These are phyloP conservation scores for Monosporascus sp. DNA, from an alignment of 2,329 filamentous ascomycete species.

Conservation along the genomic window DNA sequence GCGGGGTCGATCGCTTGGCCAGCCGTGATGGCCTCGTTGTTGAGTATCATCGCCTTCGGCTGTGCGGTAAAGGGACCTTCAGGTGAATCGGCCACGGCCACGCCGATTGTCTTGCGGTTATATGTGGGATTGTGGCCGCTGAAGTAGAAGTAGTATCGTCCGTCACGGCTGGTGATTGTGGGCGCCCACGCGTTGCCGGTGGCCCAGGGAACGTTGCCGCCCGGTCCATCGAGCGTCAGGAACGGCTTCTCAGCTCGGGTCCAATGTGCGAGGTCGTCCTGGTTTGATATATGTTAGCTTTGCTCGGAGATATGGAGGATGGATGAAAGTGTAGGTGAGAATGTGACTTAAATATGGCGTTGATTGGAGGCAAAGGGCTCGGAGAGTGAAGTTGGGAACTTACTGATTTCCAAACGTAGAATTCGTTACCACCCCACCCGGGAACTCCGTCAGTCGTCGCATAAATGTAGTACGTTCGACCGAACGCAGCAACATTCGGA, in stretches of 20 bases:
- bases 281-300: neutral
- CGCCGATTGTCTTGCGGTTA: slow-evolving; percentile 55
- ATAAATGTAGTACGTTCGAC: slow-evolving; percentile 41
- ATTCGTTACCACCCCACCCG: slow-evolving; percentile 40
- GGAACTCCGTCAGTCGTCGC: slow-evolving; percentile 39
- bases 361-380: too few species aligned
- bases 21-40: slow-evolving; percentile 35
- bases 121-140: slow-evolving; percentile 46
- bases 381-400: neutral
- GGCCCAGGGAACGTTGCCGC: slow-evolving; percentile 56
- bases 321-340: neutral
- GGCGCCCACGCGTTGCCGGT: slow-evolving; percentile 63
- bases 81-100: slow-evolving; percentile 49
- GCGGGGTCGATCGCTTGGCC: slow-evolving; percentile 55
- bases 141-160: slow-evolving; percentile 62
- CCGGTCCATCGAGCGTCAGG: slow-evolving; percentile 37
- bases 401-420: slow-evolving; percentile 41
- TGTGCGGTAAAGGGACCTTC: slow-evolving; percentile 56
- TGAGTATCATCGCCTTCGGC: slow-evolving; percentile 46
- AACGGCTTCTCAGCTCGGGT: slow-evolving; percentile 34
- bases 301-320: neutral
- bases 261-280: slow-evolving; percentile 35
- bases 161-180: slow-evolving; percentile 52
- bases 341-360: too few species aligned
- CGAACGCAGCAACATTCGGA: slow-evolving; percentile 40